Evolutionary conservation across 345 rosid genomes (phyloP), one percentile per base, ranked within the genome.

Genomic region (Moricandia moricandioides): DNA sequence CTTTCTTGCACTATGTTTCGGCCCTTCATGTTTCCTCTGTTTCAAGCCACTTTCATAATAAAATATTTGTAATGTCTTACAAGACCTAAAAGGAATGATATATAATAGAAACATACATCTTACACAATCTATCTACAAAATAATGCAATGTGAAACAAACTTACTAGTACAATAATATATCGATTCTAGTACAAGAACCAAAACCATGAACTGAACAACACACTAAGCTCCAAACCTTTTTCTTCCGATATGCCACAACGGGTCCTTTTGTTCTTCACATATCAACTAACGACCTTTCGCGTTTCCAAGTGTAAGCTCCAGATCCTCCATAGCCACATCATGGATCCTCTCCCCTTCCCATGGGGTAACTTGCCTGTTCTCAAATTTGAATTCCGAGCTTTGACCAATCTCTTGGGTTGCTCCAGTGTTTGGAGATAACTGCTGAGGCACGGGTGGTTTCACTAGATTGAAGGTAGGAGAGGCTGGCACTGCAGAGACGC

Each of bases 281-380:
- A 51, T 69, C 79, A 72, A 18, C 68, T 69, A 67, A 61, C 47
- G 80, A 71, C 78, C 88, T 84, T 92, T 95, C 57, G 82, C 81
- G 13, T 76, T 86, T 76, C 98, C 99, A 40, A 95, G 97, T 1
- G 97, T 89, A 82, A 95, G 99, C 86, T 95, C 99, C 16, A 95
- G 92, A 72, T 92, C 99, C 65, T 95, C 99, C 85, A 95, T 63
- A 49, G 89, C 96, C 52, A 90, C 92, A 67, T 95, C 99, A 65
- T 90, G 98, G 74, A 95, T 95, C 90, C 83, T 92, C 83, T 95
- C 99, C 65, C 99, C 99, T 84, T 95, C 99, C 99, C 99, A 95
- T 1, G 99, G 92, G 82, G 87, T 95, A 67, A 92, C 98, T 77
- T 85, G 96, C 34, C 86, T 87, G 51, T 75, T 88, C 72, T 85